Conservation (phyloP, 768 basidiomycete species). For the Termitomyces heimii region DNA sequence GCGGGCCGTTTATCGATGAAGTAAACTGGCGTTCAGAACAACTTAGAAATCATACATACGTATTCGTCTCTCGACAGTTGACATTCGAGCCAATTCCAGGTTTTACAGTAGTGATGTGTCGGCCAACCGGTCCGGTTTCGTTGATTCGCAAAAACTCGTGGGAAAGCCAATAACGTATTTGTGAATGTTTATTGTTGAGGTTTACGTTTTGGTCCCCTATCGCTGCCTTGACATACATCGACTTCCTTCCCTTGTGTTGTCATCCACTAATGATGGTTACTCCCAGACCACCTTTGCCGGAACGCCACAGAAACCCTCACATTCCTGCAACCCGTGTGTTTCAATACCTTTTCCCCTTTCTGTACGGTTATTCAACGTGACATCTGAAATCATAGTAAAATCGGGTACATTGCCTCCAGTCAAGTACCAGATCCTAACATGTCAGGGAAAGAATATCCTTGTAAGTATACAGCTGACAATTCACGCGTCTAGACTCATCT, state of each 20-base stretch:
- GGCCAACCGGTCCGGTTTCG: conserved; percentile 3
- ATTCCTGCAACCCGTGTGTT: conserved; percentile 38
- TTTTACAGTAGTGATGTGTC: background rate
- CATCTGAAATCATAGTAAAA: conserved; percentile 23
- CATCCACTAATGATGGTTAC: conserved; percentile 23
- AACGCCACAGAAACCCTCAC: conserved; percentile 43
- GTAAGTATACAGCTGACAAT: conserved; percentile 5
- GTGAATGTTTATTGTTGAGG: conserved; percentile 23
- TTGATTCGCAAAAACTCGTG: conserved; percentile 18
- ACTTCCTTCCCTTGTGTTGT: conserved; percentile 1
- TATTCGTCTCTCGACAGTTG: conserved; percentile 5
- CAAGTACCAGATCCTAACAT: conserved; percentile 88
- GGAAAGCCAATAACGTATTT: conserved; percentile 24
- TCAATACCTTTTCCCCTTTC: background rate
- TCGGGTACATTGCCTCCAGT: conserved; percentile 54
- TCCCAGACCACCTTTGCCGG: conserved; percentile 45
- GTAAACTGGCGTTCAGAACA: conserved; percentile 19
- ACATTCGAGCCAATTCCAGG: background rate
- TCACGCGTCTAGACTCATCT: background rate
- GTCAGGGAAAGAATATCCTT: conserved; percentile 83
- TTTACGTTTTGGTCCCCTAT: conserved; percentile 13
- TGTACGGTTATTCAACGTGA: conserved; percentile 10
- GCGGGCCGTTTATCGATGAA: conserved; percentile 58
- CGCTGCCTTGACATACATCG: conserved; percentile 7
- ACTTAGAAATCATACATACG: conserved; percentile 6